Base-by-base conservation (phyloP, 495 filamentous ascomycete species). In the Cercophora scortea region DNA sequence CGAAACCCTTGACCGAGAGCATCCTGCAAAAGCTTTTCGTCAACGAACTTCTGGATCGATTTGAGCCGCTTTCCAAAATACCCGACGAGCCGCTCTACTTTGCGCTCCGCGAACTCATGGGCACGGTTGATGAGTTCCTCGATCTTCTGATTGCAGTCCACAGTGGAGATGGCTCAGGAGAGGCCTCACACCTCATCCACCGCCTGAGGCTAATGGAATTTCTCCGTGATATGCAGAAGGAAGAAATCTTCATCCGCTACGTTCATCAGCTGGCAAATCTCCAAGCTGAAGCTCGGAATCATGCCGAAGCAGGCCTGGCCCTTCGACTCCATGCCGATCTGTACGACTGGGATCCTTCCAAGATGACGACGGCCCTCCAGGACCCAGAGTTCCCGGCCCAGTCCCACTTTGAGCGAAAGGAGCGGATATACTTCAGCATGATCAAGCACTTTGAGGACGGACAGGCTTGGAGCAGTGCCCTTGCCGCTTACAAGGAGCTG, bases 231-330 rank as follows among this genome's bases (percentile, higher is more conserved):
- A 93, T 96, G 89, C 87, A 92, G 57, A 94, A 94, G 61, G 90
- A 95, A 65, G 90, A 96, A 62, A 96, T 96, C 55, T 99, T 91
- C 65, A 87, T 96, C 57, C 86, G 90, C 52, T 97, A 97, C 62
- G 91, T 97, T 19, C 94, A 99, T 62, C 90, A 96, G 64, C 77
- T 99, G 3, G 88, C 90, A 11, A 75, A 84, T 46, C 72, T 90
- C 5, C 93, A 97, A 68, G 77, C 79, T 4, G 77, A 83, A 32
- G 79, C 84, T 3, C 73, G 85, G 51, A 91, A 97, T 62, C 81
- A 84, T 56, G 89, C 90, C 12, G 93, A 96, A 72, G 93, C 93
- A 9, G 93, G 90, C 15, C 78, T 97, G 33, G 91, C 90, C 4
- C 79, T 99, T 6, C 84, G 87, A 7, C 84, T 95, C 36, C 93